Evolutionary conservation across 306 rosid species (phyloP).

Genomic region (Prunus salicina): DNA sequence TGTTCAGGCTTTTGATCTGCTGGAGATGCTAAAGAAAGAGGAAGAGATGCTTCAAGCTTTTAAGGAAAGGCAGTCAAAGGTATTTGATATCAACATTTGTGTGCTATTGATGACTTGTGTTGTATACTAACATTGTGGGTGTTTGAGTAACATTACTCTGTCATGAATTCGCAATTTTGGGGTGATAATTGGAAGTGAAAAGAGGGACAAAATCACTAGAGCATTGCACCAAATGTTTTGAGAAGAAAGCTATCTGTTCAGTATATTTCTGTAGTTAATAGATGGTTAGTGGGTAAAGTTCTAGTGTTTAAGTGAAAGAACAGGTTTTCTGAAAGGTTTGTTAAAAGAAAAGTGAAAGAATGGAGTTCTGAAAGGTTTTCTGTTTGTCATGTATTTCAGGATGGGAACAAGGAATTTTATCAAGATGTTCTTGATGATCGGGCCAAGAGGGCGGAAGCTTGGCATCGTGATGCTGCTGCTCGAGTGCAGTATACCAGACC

Average conservation of each 20-base stretch:
- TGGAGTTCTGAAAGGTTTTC: background rate
- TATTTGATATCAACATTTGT: conserved; percentile 22
- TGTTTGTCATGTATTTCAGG: conserved; percentile 43
- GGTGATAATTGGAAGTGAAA: background rate
- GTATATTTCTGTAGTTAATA: background rate
- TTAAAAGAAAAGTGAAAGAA: too few species aligned
- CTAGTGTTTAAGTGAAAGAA: background rate
- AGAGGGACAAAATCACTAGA: background rate
- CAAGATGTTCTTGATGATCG: conserved; percentile 78
- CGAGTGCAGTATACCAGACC: conserved; percentile 65
- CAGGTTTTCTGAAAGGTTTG: background rate
- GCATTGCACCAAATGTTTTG: background rate
- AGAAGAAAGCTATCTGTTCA: background rate
- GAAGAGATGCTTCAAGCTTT: conserved; percentile 81
- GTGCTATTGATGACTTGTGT: background rate
- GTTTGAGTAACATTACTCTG: background rate
- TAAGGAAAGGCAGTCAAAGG: conserved; percentile 76
- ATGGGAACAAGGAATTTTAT: conserved; percentile 63
- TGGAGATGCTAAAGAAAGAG: conserved; percentile 88
- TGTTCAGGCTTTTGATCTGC: conserved; percentile 70
- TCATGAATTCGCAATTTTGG: background rate
- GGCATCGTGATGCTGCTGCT: conserved; percentile 74
- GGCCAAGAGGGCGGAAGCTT: conserved; percentile 67
- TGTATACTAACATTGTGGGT: background rate
- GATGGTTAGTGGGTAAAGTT: background rate